These are phyloP conservation scores for Vaccinium darrowii DNA, from an alignment of 148 eudicot genomes.

Conservation along the genomic window DNA sequence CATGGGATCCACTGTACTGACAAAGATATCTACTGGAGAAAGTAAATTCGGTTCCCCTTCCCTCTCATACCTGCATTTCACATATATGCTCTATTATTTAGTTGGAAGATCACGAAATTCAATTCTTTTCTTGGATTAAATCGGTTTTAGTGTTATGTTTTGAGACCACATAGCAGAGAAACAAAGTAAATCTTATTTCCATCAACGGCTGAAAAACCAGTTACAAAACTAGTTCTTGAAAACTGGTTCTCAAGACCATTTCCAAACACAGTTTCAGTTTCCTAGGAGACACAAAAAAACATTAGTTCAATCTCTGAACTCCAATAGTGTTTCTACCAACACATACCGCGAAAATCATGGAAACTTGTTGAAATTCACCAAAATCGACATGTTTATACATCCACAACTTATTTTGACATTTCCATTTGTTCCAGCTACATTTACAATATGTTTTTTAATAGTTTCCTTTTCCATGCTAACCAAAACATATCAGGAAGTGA, in stretches of 20 bases:
- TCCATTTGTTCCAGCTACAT: background rate
- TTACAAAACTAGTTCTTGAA: no score
- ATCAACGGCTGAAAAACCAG: background rate
- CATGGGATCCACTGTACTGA: slow-evolving; percentile 97
- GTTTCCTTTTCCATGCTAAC: background rate
- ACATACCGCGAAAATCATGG: background rate
- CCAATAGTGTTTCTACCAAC: background rate
- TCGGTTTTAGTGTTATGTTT: background rate
- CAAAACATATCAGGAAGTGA: background rate
- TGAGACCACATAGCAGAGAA: background rate
- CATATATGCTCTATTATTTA: background rate
- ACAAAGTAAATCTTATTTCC: background rate
- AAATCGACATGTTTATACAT: background rate
- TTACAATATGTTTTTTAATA: background rate
- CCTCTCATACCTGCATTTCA: slow-evolving; percentile 77
- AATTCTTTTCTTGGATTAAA: background rate
- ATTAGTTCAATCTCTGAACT: background rate
- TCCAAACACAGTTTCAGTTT: no score
- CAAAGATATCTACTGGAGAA: slow-evolving; percentile 87
- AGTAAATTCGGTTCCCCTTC: slow-evolving; percentile 97
- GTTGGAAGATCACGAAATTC: background rate
- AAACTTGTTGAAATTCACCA: background rate
- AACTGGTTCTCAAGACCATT: no score
- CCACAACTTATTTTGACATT: background rate
- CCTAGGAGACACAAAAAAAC: background rate